Conservation (phyloP, 1,139 yeast species). For the Starmera stellimalicola region DNA sequence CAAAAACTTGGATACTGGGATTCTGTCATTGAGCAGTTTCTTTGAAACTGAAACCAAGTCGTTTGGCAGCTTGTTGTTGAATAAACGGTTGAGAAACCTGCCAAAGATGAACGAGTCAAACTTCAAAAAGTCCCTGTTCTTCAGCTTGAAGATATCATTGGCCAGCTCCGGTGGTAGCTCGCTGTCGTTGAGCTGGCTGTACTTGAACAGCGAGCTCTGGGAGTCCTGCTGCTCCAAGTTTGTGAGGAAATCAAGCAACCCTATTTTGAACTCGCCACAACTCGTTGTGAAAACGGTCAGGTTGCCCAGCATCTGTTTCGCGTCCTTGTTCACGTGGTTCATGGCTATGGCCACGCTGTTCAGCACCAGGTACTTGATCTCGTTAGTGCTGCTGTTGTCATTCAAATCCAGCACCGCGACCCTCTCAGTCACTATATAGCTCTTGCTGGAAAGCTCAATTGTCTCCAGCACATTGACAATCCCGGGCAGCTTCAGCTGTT, state of each 20-base stretch:
- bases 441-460: constrained; percentile 48
- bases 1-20: constrained; percentile 40
- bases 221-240: constrained; percentile 37
- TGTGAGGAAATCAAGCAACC: constrained; percentile 71
- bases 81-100: constrained; percentile 38
- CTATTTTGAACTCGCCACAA: constrained; percentile 76
- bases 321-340: constrained; percentile 53
- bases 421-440: constrained; percentile 73
- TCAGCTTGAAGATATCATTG: constrained; percentile 35
- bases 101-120: constrained; percentile 64
- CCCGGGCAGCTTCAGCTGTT: constrained; percentile 71
- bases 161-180: constrained; percentile 30
- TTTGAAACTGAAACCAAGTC: constrained; percentile 19
- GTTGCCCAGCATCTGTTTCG: constrained; percentile 58
- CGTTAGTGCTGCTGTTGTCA: constrained; percentile 21
- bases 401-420: constrained; percentile 47
- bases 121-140: constrained; percentile 28
- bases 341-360: constrained; percentile 47
- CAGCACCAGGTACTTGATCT: constrained; percentile 48
- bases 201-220: constrained; percentile 33
- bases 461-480: constrained; percentile 61
- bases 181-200: constrained; percentile 21
- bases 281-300: constrained; percentile 58
- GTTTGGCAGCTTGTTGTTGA: constrained; percentile 29
- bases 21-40: constrained; percentile 32